Conservation (phyloP, 2,329 filamentous ascomycete species). For the Tolypocladium ophioglossoides region DNA sequence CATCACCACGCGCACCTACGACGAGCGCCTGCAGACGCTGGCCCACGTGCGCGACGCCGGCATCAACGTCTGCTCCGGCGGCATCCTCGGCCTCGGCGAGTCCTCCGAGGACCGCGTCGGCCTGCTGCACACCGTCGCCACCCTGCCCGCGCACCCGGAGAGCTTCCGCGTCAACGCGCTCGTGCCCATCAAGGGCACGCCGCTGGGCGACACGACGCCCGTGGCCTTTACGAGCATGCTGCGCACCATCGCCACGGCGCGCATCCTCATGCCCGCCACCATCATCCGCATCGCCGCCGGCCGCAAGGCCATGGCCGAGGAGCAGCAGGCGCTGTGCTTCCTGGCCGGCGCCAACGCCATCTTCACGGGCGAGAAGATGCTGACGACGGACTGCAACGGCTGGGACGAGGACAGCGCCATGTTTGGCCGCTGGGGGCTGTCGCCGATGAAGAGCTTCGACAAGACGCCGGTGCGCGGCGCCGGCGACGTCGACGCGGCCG, state of each 20-base stretch:
- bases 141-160: constrained; percentile 72
- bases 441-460: constrained; percentile 56
- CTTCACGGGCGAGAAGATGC: constrained; percentile 92
- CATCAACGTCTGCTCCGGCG: constrained; percentile 82
- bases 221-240: constrained; percentile 70
- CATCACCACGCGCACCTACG: constrained; percentile 78
- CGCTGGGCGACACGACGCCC: constrained; percentile 62
- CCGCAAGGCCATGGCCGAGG: constrained; percentile 72
- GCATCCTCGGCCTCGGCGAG: constrained; percentile 80
- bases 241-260: constrained; percentile 73
- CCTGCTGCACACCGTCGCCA: constrained; percentile 72
- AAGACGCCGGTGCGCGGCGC: constrained; percentile 19
- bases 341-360: constrained; percentile 89
- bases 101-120: constrained; percentile 69
- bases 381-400: constrained; percentile 83
- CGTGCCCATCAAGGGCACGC: constrained; percentile 84
- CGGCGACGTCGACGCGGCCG: constrained; percentile 4
- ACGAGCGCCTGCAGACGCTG: constrained; percentile 74
- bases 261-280: constrained; percentile 72
- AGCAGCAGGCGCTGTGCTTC: constrained; percentile 83
- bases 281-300: constrained; percentile 84
- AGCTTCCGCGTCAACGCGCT: constrained; percentile 87
- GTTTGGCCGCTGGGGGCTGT: constrained; percentile 74
- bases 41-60: constrained; percentile 74
- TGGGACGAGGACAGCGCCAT: constrained; percentile 82